Evolutionary conservation across 78 protist genomes (phyloP).

Genomic region (slime mould (Dictyostelium discoideum)): DNA sequence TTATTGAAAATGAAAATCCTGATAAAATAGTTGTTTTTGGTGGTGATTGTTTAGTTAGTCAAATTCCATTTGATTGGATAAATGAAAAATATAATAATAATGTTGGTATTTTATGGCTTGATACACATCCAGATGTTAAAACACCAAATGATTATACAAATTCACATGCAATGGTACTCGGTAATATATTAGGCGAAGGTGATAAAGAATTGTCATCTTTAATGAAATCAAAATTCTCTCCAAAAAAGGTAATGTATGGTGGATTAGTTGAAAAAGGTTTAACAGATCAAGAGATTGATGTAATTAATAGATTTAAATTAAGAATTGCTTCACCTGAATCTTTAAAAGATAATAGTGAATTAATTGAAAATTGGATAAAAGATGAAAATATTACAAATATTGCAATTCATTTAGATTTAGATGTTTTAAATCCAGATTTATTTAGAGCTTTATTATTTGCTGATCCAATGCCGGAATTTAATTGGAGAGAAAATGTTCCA

Average conservation of each 20-base stretch:
- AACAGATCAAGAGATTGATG: neutral
- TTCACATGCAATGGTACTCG: constrained; percentile 4
- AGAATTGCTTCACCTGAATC: constrained; percentile 13
- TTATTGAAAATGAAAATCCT: neutral
- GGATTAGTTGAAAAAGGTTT: neutral
- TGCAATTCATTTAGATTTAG: neutral
- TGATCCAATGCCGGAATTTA: neutral
- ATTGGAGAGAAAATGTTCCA: neutral
- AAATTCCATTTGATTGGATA: neutral
- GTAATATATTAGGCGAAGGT: neutral
- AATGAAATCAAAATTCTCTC: neutral
- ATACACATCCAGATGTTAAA: constrained; percentile 2
- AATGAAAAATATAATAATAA: neutral
- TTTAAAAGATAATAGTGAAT: neutral
- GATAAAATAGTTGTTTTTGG: constrained; percentile 3
- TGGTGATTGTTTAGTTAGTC: neutral
- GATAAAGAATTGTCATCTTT: neutral
- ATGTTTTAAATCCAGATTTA: constrained; percentile 5
- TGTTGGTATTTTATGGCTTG: neutral
- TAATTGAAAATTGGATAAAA: neutral
- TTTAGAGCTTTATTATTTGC: neutral
- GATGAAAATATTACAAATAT: neutral
- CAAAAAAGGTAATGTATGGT: constrained; percentile 7
- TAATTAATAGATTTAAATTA: neutral
- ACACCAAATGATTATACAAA: neutral